phyloP scores from a whole-genome alignment of 768 basidiomycete species.

The Russula sp. region DNA sequence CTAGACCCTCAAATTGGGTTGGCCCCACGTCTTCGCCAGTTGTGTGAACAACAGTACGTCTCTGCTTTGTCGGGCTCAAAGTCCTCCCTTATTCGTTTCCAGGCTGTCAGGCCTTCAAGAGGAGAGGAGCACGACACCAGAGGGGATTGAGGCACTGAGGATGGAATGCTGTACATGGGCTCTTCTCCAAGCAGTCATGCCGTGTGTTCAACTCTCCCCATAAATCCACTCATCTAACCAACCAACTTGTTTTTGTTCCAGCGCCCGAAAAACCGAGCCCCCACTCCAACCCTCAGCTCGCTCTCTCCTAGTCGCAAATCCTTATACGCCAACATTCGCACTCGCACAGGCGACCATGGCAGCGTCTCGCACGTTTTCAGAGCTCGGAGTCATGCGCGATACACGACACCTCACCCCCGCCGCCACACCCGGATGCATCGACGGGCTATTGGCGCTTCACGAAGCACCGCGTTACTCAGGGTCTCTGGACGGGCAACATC shows the following conservation, averaged over 20 bases:
- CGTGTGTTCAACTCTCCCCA: constrained; percentile 41
- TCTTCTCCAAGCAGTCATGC: constrained; percentile 69
- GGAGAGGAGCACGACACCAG: constrained; percentile 35
- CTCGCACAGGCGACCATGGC: constrained; percentile 71
- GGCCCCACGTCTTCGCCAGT: constrained; percentile 52
- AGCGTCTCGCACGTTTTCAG: constrained; percentile 58
- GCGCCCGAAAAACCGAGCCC: constrained; percentile 64
- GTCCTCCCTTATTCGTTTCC: constrained; percentile 9
- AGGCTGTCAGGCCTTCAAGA: constrained; percentile 54
- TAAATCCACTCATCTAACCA: background rate
- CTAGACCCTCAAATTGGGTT: constrained; percentile 64
- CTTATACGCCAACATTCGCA: constrained; percentile 73
- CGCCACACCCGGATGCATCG: constrained; percentile 18
- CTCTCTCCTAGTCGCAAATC: constrained; percentile 59
- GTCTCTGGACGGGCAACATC: constrained; percentile 35
- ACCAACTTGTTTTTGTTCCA: constrained; percentile 26
- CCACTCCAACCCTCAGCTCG: constrained; percentile 43
- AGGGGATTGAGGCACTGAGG: constrained; percentile 56
- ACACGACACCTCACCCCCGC: constrained; percentile 56
- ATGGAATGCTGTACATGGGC: constrained; percentile 83
- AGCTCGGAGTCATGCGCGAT: constrained; percentile 83
- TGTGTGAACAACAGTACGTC: constrained; percentile 55
- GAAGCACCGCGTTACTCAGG: constrained; percentile 16
- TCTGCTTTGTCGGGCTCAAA: background rate
- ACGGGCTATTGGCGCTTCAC: constrained; percentile 22